Conservation (phyloP, 75 land plant genomes). For the Azolla pinnata region DNA sequence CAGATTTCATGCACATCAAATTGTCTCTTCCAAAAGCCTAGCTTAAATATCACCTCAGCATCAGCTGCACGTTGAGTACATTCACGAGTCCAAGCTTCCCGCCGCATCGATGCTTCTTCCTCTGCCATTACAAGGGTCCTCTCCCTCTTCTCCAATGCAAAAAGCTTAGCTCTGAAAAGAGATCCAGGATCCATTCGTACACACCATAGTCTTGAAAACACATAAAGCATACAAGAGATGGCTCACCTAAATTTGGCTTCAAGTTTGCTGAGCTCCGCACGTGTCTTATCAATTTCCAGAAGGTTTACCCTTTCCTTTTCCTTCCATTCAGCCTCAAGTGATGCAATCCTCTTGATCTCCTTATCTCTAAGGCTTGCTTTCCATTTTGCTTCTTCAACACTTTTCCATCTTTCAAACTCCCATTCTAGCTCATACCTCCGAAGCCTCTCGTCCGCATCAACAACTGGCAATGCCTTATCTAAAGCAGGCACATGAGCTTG, state of each 20-base stretch:
- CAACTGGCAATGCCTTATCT: background rate
- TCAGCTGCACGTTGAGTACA: slow-evolving; percentile 19
- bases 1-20: too few relatives aligned
- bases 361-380: slow-evolving; percentile 13
- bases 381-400: slow-evolving; percentile 28
- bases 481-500: background rate
- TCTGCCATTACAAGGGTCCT: slow-evolving; percentile 20
- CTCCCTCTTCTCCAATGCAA: slow-evolving; percentile 28
- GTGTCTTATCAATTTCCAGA: slow-evolving; percentile 13
- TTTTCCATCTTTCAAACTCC: slow-evolving; percentile 34
- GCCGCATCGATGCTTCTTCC: slow-evolving; percentile 15
- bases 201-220: background rate
- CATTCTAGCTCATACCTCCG: slow-evolving; percentile 23
- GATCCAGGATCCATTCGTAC: slow-evolving; percentile 1
- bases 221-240: background rate
- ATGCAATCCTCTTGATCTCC: slow-evolving; percentile 10
- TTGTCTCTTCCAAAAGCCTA: too few relatives aligned
- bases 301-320: slow-evolving; percentile 14
- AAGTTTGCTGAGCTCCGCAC: slow-evolving; percentile 15
- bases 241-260: slow-evolving; percentile 23
- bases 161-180: slow-evolving; percentile 18
- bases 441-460: background rate
- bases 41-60: slow-evolving; percentile 23
- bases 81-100: slow-evolving; percentile 21
- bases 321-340: slow-evolving; percentile 18